These are phyloP conservation scores for Coemansia sp. DNA, from an alignment of 192 early-diverging fungal species.

Conservation along the genomic window DNA sequence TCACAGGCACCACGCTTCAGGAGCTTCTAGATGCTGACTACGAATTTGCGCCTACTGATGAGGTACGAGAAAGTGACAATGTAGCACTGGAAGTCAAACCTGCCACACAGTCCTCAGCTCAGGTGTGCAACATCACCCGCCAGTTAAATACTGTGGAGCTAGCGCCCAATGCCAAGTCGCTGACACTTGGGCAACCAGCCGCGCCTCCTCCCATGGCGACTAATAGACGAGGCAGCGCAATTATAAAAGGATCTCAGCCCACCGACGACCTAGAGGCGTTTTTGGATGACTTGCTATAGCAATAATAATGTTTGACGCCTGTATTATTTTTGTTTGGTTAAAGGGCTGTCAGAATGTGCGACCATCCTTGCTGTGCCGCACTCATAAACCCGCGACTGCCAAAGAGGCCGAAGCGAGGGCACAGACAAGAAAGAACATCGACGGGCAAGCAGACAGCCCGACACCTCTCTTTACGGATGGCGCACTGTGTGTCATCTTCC, in stretches of 20 bases:
- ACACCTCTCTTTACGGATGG: slow-evolving; percentile 54
- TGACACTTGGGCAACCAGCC: not conserved
- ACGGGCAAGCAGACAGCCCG: not conserved
- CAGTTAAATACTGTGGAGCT: slow-evolving; percentile 11
- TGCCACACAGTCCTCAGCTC: not conserved
- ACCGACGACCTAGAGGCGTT: slow-evolving; percentile 44
- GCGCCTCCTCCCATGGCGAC: not conserved
- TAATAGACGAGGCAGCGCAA: not conserved
- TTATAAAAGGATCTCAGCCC: not conserved
- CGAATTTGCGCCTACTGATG: not conserved
- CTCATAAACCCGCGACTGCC: no score
- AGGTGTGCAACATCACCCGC: not conserved
- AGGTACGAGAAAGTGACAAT: not conserved
- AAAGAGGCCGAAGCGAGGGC: slow-evolving; percentile 19
- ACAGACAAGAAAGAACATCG: slow-evolving; percentile 50
- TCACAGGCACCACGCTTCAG: slow-evolving; percentile 8
- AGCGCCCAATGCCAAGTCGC: slow-evolving; percentile 8
- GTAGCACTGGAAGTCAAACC: not conserved
- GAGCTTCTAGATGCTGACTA: slow-evolving; percentile 13
- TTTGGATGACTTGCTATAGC: slow-evolving; percentile 37
- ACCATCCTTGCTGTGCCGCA: not conserved
- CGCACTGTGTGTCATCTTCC: slow-evolving; percentile 51
- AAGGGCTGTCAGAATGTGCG: not conserved
- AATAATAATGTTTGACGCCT: not conserved
- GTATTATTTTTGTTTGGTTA: not conserved